A percentile compares a stretch with the other conserved stretches of the same genome.
phyloP scores from a whole-genome alignment of 345 rosid species.

The Luvunga scandens region DNA sequence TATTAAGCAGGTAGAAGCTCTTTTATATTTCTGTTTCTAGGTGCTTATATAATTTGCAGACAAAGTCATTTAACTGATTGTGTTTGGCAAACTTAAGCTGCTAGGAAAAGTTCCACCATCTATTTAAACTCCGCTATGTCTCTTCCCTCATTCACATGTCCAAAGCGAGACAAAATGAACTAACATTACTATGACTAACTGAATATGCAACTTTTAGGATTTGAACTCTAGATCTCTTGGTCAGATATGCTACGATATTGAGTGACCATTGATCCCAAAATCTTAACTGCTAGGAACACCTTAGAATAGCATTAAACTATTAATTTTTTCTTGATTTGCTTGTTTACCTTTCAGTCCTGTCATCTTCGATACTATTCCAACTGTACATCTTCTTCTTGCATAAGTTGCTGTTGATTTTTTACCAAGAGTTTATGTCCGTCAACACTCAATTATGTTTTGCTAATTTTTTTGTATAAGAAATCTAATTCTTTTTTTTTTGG shows the following conservation, averaged over 20 bases:
- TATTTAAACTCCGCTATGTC: background rate
- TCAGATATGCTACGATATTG: background rate
- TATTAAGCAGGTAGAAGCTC: constrained; percentile 77
- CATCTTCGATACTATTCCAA: background rate
- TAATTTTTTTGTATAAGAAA: constrained; percentile 3
- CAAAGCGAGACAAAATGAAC: background rate
- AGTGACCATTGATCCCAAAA: background rate
- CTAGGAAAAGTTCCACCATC: background rate
- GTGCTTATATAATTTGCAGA: background rate
- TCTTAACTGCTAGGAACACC: background rate
- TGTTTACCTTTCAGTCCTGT: background rate
- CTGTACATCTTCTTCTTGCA: background rate
- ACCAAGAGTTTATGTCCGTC: constrained; percentile 4
- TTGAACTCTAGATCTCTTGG: background rate
- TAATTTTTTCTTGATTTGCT: background rate
- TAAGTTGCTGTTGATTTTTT: background rate
- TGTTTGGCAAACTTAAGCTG: background rate
- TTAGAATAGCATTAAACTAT: background rate
- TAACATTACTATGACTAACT: background rate
- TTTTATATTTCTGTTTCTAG: background rate
- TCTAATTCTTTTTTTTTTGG: constrained; percentile 3
- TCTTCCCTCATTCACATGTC: background rate
- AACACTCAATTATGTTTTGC: background rate
- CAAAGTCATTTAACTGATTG: background rate
- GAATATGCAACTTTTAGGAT: background rate